Evolutionary conservation across 768 basidiomycete species (phyloP), one percentile per base, ranked within the genome.

Genomic region (Hypsizygus marmoreus): DNA sequence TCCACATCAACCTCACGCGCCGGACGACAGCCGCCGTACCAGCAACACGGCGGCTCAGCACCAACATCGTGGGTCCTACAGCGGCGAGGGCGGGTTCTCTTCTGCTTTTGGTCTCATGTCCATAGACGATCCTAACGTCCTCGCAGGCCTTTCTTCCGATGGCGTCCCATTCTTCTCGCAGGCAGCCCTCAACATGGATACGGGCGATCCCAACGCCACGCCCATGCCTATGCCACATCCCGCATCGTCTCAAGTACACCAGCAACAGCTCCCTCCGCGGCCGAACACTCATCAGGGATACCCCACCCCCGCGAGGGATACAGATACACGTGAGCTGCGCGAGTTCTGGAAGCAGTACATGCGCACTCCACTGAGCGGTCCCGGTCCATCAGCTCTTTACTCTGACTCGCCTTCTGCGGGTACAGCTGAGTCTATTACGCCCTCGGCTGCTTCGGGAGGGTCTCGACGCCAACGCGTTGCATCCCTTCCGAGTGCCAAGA

Each of bases 261-360:
- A 41, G 25, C 31, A 51, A 45, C 28, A 25, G 40, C 19, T 55
- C 54, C 17, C 56, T 58, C 34, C 64, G 61, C 19, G 53, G 41
- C 64, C 2, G 24, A 50, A 57, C 36, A 50, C 60, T 19, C 57
- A 39, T 32, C 32, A 36, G 25, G 19, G 28, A 24, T 19, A 11
- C n/a, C 44, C 28, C 14, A 62, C 71, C 0, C 64, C 66, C 5
- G 32, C 51, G 28, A 63, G 71, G 43, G 77, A 67, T 17, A 53
- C 47, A 43, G 73, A 67, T 41, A 57, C 66, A 40, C 67, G 72
- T 40, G 83, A 88, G 53, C 57, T 88, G 59, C 70, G 75, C 37
- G 84, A 88, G 42, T 81, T 87, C 51, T 90, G 88, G 88, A 88
- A 75, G 63, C 72, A 80, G 52, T 90, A 84, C 55, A 74, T 90